Percentiles rank a stretch among this genome's conserved stretches.
Conservation (phyloP, 768 basidiomycete species). For the Naganishia vaughanmartiniae region DNA sequence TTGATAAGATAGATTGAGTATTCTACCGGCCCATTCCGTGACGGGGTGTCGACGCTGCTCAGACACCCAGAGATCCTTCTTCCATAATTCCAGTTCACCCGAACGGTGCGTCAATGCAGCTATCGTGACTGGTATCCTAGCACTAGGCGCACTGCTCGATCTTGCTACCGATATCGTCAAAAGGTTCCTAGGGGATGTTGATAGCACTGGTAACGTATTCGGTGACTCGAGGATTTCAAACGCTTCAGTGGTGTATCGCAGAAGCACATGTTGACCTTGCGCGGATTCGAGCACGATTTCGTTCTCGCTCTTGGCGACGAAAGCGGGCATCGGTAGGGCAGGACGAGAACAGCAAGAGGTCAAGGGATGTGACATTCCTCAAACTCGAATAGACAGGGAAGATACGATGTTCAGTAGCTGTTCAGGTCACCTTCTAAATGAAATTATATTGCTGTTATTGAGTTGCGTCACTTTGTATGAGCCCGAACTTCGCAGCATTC, state of each 20-base stretch:
- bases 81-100: slow-evolving; percentile 17
- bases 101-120: background rate
- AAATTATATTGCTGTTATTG: too few species aligned
- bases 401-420: too few species aligned
- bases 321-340: background rate
- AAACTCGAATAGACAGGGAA: too few species aligned
- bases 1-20: background rate
- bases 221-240: slow-evolving; percentile 4
- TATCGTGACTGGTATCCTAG: slow-evolving; percentile 16
- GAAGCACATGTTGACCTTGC: slow-evolving; percentile 4
- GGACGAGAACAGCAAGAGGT: slow-evolving; percentile 2
- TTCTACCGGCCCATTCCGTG: background rate
- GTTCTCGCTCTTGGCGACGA: slow-evolving; percentile 2
- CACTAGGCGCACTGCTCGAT: background rate
- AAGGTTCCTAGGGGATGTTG: background rate
- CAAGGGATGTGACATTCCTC: background rate
- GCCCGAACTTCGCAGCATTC: too few species aligned
- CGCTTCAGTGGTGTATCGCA: background rate
- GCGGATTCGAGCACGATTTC: slow-evolving; percentile 13
- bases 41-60: background rate
- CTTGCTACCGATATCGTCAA: slow-evolving; percentile 8
- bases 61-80: slow-evolving; percentile 9
- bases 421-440: too few species aligned
- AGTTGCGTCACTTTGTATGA: too few species aligned
- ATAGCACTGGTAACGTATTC: background rate